A percentile compares a stretch with the other conserved stretches of the same genome.
These are phyloP conservation scores for Arthroderma uncinatum DNA, from an alignment of 2,329 filamentous ascomycete species.

Conservation along the genomic window DNA sequence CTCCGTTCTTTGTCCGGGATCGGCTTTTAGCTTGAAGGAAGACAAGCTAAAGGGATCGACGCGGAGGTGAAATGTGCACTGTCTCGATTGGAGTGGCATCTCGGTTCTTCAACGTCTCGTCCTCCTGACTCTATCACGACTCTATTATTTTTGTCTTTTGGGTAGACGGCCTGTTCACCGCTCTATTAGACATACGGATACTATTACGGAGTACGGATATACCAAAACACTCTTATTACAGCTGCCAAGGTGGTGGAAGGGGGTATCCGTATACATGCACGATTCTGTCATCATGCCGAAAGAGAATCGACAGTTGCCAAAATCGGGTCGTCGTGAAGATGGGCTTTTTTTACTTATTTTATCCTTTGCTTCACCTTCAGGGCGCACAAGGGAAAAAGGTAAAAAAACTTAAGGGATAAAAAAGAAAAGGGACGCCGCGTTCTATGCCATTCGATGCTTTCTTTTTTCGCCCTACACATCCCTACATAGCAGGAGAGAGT, in stretches of 20 bases:
- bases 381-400: neutral
- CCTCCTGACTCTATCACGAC: neutral
- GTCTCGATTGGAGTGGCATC: constrained; percentile 1
- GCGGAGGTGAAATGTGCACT: neutral
- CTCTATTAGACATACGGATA: neutral
- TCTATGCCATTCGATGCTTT: neutral
- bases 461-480: constrained; percentile 1
- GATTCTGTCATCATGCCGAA: neutral
- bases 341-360: neutral
- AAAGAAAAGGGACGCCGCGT: neutral
- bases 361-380: neutral
- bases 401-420: neutral
- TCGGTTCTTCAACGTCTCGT: neutral
- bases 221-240: neutral
- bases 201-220: too few relatives aligned
- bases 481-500: neutral
- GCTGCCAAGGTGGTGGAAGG: neutral
- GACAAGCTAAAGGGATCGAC: constrained; percentile 1
- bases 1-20: constrained; percentile 1
- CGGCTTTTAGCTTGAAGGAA: neutral
- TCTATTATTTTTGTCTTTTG: neutral
- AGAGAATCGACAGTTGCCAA: neutral
- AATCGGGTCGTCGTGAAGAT: neutral
- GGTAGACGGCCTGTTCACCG: neutral
- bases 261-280: neutral